Conservation (phyloP, 345 rosid species). For the Gossypium mustelinum region DNA sequence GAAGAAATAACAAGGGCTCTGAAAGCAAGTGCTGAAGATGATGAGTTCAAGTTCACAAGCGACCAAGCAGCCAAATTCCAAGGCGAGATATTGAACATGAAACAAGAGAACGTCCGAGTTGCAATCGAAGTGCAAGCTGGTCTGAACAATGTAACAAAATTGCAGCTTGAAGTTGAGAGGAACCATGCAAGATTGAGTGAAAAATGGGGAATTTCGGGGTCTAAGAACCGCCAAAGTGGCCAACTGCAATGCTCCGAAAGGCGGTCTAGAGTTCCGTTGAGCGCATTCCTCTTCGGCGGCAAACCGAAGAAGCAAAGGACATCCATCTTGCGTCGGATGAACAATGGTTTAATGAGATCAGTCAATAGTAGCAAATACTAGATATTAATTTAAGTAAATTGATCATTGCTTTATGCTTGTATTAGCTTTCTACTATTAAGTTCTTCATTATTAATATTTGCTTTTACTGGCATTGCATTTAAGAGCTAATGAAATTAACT, state of each 20-base stretch:
- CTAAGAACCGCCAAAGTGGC: slow-evolving; percentile 29
- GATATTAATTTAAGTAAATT: slow-evolving; percentile 15
- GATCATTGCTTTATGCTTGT: not conserved
- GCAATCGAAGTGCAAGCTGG: slow-evolving; percentile 93
- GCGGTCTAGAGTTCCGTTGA: slow-evolving; percentile 62
- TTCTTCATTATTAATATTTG: not conserved
- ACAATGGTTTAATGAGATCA: slow-evolving; percentile 35
- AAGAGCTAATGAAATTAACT: too few species aligned
- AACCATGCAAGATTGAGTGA: slow-evolving; percentile 52
- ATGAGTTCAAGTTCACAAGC: slow-evolving; percentile 89
- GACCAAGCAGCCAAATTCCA: slow-evolving; percentile 94
- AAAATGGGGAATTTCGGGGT: slow-evolving; percentile 46
- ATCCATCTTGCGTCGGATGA: slow-evolving; percentile 64
- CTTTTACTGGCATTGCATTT: too few species aligned
- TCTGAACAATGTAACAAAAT: slow-evolving; percentile 62
- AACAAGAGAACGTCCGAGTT: slow-evolving; percentile 92
- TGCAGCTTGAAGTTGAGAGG: slow-evolving; percentile 71
- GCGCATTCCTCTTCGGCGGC: slow-evolving; percentile 81
- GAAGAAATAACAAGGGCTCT: slow-evolving; percentile 63
- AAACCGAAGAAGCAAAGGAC: slow-evolving; percentile 68
- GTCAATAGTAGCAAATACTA: slow-evolving; percentile 29
- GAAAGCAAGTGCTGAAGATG: slow-evolving; percentile 73
- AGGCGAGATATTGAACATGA: slow-evolving; percentile 96
- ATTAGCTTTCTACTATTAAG: slow-evolving; percentile 8
- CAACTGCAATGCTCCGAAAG: slow-evolving; percentile 41